phyloP scores from a whole-genome alignment of 2,329 filamentous ascomycete species.

The Aspergillus pseudoglaucus region DNA sequence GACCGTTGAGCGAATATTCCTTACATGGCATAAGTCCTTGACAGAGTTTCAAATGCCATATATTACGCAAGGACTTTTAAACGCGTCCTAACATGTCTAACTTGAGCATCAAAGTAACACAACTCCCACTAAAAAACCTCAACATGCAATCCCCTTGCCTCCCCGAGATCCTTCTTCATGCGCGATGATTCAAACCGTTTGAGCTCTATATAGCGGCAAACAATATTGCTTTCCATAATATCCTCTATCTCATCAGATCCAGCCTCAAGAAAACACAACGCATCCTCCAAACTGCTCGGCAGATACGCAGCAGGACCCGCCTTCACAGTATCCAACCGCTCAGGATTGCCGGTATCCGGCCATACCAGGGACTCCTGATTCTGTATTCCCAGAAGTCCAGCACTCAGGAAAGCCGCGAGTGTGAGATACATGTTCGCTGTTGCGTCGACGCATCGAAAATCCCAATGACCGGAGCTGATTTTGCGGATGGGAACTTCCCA shows the following conservation, averaged over 20 bases:
- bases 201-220: background rate
- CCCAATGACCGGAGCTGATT: slow-evolving; percentile 16
- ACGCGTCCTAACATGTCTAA: no score
- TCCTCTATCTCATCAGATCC: background rate
- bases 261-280: background rate
- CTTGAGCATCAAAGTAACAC: no score
- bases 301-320: background rate
- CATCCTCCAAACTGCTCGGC: background rate
- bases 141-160: no score
- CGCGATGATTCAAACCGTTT: background rate
- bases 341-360: slow-evolving; percentile 2
- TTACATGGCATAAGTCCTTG: no score
- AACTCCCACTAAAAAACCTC: no score
- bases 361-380: slow-evolving; percentile 4
- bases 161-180: no score
- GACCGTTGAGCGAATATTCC: no score
- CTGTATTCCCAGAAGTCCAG: slow-evolving; percentile 11
- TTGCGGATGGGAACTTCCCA: slow-evolving; percentile 12
- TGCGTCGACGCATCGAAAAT: slow-evolving; percentile 14
- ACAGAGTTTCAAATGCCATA: no score
- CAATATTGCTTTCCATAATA: background rate
- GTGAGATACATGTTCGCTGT: slow-evolving; percentile 19
- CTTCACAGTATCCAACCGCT: background rate
- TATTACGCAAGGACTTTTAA: no score
- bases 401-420: slow-evolving; percentile 9